A percentile compares a stretch with the other conserved stretches of the same genome.
These are phyloP conservation scores for Lanmaoa pseudosensibilis DNA, from an alignment of 768 basidiomycete species.

Conservation along the genomic window DNA sequence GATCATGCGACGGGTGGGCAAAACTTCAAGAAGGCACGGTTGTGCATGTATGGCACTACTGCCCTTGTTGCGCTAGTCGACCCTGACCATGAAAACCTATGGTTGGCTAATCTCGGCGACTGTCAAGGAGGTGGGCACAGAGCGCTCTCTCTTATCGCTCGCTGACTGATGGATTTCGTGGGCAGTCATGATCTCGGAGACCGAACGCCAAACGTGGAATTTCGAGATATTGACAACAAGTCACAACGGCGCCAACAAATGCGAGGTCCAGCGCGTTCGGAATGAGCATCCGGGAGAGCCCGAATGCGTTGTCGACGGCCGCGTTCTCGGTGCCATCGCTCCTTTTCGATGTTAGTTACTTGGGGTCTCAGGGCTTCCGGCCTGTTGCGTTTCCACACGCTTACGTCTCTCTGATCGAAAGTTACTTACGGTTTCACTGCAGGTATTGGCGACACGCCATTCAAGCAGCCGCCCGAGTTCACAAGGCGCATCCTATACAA, in stretches of 20 bases:
- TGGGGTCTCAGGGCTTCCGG: slow-evolving; percentile 13
- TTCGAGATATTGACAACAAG: slow-evolving; percentile 59
- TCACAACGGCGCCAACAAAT: slow-evolving; percentile 70
- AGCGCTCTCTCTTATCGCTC: neutral
- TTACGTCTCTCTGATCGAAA: slow-evolving; percentile 11
- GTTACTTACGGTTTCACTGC: slow-evolving; percentile 2
- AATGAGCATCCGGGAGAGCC: slow-evolving; percentile 68
- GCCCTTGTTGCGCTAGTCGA: slow-evolving; percentile 73
- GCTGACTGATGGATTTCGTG: slow-evolving; percentile 14
- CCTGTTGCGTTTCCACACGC: slow-evolving; percentile 5
- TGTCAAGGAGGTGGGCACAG: slow-evolving; percentile 66
- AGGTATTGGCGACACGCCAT: slow-evolving; percentile 72
- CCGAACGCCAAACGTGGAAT: slow-evolving; percentile 52
- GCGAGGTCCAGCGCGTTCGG: slow-evolving; percentile 63
- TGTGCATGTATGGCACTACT: slow-evolving; percentile 81
- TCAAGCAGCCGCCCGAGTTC: slow-evolving; percentile 72
- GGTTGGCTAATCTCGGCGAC: slow-evolving; percentile 81
- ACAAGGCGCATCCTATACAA: slow-evolving; percentile 67
- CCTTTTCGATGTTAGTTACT: slow-evolving; percentile 67
- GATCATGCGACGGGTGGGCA: slow-evolving; percentile 57
- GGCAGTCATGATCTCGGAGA: slow-evolving; percentile 52
- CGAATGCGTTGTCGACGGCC: slow-evolving; percentile 62
- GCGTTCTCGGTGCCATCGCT: slow-evolving; percentile 76
- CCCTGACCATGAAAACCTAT: slow-evolving; percentile 65
- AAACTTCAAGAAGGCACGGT: slow-evolving; percentile 63